Evolutionary conservation across 2,329 filamentous ascomycete genomes (phyloP).

Genomic region (Penicillium psychrosexuale): DNA sequence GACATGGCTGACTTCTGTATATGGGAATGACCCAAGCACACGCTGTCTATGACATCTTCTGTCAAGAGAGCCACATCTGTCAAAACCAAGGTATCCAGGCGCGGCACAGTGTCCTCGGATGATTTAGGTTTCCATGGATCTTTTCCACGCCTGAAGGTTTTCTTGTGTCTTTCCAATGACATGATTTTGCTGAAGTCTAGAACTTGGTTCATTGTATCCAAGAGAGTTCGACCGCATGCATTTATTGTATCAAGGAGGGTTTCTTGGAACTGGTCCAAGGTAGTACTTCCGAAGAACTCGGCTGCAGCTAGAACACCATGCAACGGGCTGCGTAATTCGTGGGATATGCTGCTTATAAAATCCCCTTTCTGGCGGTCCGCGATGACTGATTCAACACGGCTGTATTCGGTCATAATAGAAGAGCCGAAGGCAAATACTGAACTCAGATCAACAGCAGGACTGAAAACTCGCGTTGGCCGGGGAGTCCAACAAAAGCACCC

Average conservation of each 20-base stretch:
- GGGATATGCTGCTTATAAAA: conserved; percentile 52
- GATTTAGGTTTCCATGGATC: conserved; percentile 4
- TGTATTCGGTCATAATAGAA: conserved; percentile 38
- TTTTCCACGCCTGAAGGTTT: conserved; percentile 2
- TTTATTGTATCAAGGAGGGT: conserved; percentile 47
- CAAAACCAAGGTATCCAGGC: conserved; percentile 3
- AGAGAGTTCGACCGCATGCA: conserved; percentile 50
- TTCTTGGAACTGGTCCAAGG: conserved; percentile 36
- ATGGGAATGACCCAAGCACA: conserved; percentile 22
- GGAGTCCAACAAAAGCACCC: conserved; percentile 25
- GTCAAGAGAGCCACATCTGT: conserved; percentile 26
- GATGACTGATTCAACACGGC: conserved; percentile 32
- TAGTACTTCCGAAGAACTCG: conserved; percentile 48
- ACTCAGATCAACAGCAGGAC: conserved; percentile 28
- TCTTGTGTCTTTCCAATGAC: conserved; percentile 12
- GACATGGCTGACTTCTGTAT: neutral
- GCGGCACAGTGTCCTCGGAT: neutral
- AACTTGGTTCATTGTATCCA: conserved; percentile 44
- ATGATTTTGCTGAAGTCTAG: conserved; percentile 35
- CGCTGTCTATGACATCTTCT: conserved; percentile 26
- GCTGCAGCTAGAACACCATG: conserved; percentile 47
- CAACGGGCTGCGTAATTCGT: conserved; percentile 49
- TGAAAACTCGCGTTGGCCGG: conserved; percentile 25
- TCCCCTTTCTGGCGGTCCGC: conserved; percentile 49
- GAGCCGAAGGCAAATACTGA: conserved; percentile 37